phyloP scores from a whole-genome alignment of 495 filamentous ascomycete species.

The Trichoderma asperelloides region DNA sequence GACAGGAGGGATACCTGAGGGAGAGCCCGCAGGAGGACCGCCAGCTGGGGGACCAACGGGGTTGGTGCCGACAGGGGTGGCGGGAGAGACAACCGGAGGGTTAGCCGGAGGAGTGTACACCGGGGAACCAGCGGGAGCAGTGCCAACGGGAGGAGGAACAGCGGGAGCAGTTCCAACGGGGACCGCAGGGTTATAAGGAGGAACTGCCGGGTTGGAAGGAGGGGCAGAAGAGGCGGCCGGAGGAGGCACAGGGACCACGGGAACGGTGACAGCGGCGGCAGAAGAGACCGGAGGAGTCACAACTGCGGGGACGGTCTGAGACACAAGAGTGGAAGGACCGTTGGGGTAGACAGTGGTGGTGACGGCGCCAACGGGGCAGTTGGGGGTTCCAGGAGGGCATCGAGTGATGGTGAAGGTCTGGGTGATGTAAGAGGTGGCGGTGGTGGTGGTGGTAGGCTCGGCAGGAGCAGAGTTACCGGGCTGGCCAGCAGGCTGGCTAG shows the following conservation, averaged over 20 bases:
- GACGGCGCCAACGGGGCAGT: conserved; percentile 8
- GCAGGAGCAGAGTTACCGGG: conserved; percentile 12
- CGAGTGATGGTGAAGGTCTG: conserved; percentile 43
- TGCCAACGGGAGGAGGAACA: conserved; percentile 9
- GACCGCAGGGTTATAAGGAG: background rate
- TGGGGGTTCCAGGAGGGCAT: conserved; percentile 23
- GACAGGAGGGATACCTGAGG: background rate
- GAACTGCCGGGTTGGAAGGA: conserved; percentile 12
- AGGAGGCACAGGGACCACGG: conserved; percentile 9
- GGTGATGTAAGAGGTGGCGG: conserved; percentile 53
- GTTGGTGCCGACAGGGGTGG: background rate
- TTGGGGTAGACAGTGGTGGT: conserved; percentile 16
- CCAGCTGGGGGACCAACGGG: background rate
- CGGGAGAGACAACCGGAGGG: background rate
- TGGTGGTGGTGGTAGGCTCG: conserved; percentile 26
- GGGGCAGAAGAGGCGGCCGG: conserved; percentile 2
- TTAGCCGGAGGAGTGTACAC: conserved; percentile 2
- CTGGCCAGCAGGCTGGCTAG: background rate
- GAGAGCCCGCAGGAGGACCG: background rate
- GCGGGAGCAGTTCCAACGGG: conserved; percentile 7
- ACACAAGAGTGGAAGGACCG: conserved; percentile 7
- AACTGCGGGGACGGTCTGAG: background rate
- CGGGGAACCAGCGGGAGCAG: conserved; percentile 1
- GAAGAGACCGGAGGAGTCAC: conserved; percentile 1
- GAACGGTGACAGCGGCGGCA: conserved; percentile 7